A percentile compares a stretch with the other conserved stretches of the same genome.
These are phyloP conservation scores for Aristolochia contorta DNA, from an alignment of 164 flowering plant species.

Conservation along the genomic window DNA sequence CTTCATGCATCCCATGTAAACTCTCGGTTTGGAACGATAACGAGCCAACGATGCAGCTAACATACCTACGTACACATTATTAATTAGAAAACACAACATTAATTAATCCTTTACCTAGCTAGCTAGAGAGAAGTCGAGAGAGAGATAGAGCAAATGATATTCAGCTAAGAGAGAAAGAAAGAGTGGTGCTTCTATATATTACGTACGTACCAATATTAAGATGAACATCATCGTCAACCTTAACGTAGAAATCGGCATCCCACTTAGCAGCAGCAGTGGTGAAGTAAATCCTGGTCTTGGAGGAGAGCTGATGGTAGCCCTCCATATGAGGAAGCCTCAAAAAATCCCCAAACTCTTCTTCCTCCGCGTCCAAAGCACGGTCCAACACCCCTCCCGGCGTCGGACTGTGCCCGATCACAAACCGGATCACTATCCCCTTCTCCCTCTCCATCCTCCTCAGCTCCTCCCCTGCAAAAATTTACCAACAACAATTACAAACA, in stretches of 20 bases:
- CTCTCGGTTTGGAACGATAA: conserved; percentile 42
- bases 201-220: conserved; percentile 53
- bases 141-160: background rate
- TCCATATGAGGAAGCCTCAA: conserved; percentile 66
- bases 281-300: conserved; percentile 67
- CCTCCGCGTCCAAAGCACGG: conserved; percentile 53
- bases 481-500: too few species aligned
- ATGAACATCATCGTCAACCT: conserved; percentile 87
- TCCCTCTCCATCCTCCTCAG: conserved; percentile 57
- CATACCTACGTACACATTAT: conserved; percentile 27
- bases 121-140: background rate
- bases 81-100: too few species aligned
- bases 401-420: conserved; percentile 77
- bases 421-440: conserved; percentile 66
- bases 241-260: conserved; percentile 82
- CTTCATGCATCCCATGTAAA: conserved; percentile 89
- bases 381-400: conserved; percentile 60
- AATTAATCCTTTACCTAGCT: too few species aligned
- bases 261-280: conserved; percentile 55
- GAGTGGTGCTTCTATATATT: too few species aligned
- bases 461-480: conserved; percentile 31
- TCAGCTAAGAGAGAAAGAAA: too few species aligned
- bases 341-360: conserved; percentile 52
- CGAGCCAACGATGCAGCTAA: conserved; percentile 37
- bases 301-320: conserved; percentile 76